Conservation (phyloP, 331 rosid species). For the Malus hybrid region DNA sequence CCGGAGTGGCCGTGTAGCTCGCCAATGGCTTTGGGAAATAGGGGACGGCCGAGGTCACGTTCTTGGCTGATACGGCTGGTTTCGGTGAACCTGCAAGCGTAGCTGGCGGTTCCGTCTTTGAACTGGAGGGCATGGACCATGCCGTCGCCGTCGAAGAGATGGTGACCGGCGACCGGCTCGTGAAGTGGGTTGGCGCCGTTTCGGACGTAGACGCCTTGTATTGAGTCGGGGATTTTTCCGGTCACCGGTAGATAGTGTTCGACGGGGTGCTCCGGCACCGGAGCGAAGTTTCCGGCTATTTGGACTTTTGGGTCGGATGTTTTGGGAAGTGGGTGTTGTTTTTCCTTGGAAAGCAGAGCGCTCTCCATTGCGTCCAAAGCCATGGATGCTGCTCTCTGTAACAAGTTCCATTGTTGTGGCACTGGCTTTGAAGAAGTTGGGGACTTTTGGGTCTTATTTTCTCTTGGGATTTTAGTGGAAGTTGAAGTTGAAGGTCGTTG, state of each 20-base stretch:
- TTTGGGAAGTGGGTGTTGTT: constrained; percentile 59
- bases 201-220: constrained; percentile 75
- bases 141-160: constrained; percentile 95
- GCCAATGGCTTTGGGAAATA: constrained; percentile 91
- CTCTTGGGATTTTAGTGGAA: not conserved
- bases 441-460: not conserved
- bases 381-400: constrained; percentile 49
- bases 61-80: constrained; percentile 70
- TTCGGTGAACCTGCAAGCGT: constrained; percentile 83
- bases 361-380: constrained; percentile 58
- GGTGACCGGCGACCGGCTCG: constrained; percentile 87
- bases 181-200: constrained; percentile 91
- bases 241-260: constrained; percentile 30
- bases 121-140: constrained; percentile 84
- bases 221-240: constrained; percentile 68
- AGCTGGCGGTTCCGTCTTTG: constrained; percentile 43
- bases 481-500: constrained; percentile 5
- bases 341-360: constrained; percentile 47
- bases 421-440: not conserved
- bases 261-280: constrained; percentile 61
- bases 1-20: constrained; percentile 98
- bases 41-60: constrained; percentile 51
- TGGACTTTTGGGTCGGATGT: constrained; percentile 87
- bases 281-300: constrained; percentile 91
- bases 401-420: constrained; percentile 35